Evolutionary conservation across 2,329 filamentous ascomycete genomes (phyloP), one percentile per base, ranked within the genome.

Genomic region (Nothopassalora personata): DNA sequence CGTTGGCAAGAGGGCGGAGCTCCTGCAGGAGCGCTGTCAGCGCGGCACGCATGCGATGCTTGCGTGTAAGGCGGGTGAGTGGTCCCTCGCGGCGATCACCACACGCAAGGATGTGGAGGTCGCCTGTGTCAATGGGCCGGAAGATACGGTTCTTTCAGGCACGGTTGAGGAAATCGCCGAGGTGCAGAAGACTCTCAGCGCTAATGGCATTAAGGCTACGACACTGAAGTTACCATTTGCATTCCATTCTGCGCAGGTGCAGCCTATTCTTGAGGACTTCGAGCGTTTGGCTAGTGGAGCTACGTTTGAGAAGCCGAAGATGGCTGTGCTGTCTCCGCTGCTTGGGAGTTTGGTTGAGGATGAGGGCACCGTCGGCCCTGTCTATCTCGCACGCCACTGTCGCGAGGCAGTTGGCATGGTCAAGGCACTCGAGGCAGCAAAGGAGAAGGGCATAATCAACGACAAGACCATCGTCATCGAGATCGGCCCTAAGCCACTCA

Each of bases 401-500:
- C 72, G 79, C 18, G 74, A 77, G 62, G 71, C 76, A 2, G 79
- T 81, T 47, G 75, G 72, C 51, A 66, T 75, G 11, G 19, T 61
- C 5, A 43, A 47, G 11, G 69, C 64, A 1, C 57, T 72, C 5
- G 31, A 55, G n/a, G 36, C 19, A 13, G 68, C 66, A 3, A 60
- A 65, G 18, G 47, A 59, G 15, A 56, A 60, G 13, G 59, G 59
- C 34, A 70, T 72, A 7, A 66, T 76, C 51, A 71, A 66, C 45
- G 71, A 74, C 5, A 66, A 71, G 54, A 76, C 72, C 1, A 58
- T 75, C 27, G 75, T 69, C 67, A 62, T 79, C 34, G 76, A 79
- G 57, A 71, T 82, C 57, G 80, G 80, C 5, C 78, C 79, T 1
- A 76, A 80, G 58, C 75, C 79, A 0, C 71, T 80, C 30, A 30